phyloP scores from a whole-genome alignment of 2,329 filamentous ascomycete genomes.

The Ophiostoma piceae region DNA sequence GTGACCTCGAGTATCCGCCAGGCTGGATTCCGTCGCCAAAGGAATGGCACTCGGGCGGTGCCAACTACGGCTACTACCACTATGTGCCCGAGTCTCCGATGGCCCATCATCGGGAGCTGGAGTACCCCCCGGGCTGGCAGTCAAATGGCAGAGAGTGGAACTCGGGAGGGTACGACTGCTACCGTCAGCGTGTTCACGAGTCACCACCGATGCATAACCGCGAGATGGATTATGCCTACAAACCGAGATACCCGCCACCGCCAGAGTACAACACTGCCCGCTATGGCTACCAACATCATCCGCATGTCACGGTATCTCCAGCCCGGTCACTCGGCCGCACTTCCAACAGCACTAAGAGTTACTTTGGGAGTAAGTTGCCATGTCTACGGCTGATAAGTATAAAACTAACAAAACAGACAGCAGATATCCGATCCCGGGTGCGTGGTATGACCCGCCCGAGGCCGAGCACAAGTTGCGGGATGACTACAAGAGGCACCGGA shows the following conservation, averaged over 20 bases:
- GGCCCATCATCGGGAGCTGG: not conserved
- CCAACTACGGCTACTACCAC: not conserved
- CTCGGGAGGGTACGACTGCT: not conserved
- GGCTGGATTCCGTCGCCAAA: not conserved
- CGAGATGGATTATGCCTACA: not conserved
- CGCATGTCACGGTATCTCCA: not conserved
- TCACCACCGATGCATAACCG: not conserved
- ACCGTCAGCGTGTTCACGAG: not conserved
- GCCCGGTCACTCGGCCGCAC: not conserved
- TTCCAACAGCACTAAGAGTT: conserved; percentile 2
- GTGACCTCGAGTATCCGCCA: not conserved
- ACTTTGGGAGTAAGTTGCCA: not conserved
- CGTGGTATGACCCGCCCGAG: conserved; percentile 9
- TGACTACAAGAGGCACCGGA: conserved; percentile 7
- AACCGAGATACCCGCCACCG: not conserved
- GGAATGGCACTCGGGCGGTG: not conserved
- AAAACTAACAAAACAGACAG: conserved; percentile 3
- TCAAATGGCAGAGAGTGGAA: not conserved
- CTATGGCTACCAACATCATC: not conserved
- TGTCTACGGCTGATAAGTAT: not conserved
- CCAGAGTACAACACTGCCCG: too few species aligned
- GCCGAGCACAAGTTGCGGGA: conserved; percentile 7
- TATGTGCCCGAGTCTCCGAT: not conserved
- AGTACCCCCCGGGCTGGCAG: not conserved
- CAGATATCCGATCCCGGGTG: not conserved